Evolutionary conservation across 2,329 filamentous ascomycete species (phyloP), one percentile per base, ranked within the genome.

Genomic region (Periconia macrospinosa): DNA sequence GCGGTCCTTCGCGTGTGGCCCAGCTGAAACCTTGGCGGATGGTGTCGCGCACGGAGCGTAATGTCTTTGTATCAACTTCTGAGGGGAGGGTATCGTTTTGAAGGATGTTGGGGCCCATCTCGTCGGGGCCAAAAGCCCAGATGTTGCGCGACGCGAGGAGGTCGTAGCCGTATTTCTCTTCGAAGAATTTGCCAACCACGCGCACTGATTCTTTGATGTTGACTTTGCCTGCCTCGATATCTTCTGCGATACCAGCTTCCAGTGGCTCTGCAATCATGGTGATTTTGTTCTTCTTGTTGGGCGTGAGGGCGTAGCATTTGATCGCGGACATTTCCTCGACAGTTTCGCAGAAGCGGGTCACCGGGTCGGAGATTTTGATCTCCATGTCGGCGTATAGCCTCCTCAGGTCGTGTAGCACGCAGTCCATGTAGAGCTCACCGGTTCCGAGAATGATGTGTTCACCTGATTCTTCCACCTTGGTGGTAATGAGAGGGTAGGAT

Each of bases 381-480:
- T 99, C 94, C 94, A 99, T 99, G 67, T 97, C 93, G 14, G 94
- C 92, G 70, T 97, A 99, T n/a, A 97, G 76, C 41, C 87, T 85
- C 50, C 94, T 89, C 45, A 99, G 82, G 70, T 99, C 94, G 73
- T 99, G 94, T 44, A 99, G 82, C 3, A 99, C 93, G 67, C 94
- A 99, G 73, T 99, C 94, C 92, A 99, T 97, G 78, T 99, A 99
- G n/a, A 99, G 81, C 74, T 99, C 94, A 55, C 94, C 94, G 0
- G 94, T 99, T 20, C 94, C 94, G 5, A 99, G 84, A 45, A 99
- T 83, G 60, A 99, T 88, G 70, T 99, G 94, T 75, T 99, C 94
- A 47, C 94, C 94, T 1, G 92, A 97, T 76, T 99, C 94, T 73
- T 99, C 94, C 3, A 99, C 94, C 74, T 97, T 97, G 5, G 94